A percentile compares a stretch with the other conserved stretches of the same genome.
Evolutionary conservation across 1,284 basidiomycete species (phyloP).

Genomic region (Neonothopanus nambi): DNA sequence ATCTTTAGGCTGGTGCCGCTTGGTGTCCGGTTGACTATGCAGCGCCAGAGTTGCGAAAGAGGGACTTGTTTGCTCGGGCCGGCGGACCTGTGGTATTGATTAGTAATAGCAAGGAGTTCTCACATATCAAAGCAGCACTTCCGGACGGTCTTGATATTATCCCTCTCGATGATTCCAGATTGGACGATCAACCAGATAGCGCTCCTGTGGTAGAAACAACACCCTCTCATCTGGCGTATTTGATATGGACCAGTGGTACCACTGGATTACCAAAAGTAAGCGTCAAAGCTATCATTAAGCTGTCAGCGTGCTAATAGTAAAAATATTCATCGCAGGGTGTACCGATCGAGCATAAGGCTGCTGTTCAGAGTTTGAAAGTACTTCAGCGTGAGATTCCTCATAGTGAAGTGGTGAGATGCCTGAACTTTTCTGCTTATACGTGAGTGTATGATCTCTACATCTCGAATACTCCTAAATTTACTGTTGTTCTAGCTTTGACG

Average conservation of each 20-base stretch:
- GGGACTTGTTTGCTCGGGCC: conserved; percentile 25
- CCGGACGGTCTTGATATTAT: conserved; percentile 6
- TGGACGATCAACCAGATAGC: conserved; percentile 1
- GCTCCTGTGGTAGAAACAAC: conserved; percentile 2
- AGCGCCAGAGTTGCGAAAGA: conserved; percentile 29
- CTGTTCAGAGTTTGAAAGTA: conserved; percentile 12
- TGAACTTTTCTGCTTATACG: conserved; percentile 16
- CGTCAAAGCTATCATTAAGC: background rate
- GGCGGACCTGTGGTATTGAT: background rate
- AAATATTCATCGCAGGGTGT: conserved; percentile 4
- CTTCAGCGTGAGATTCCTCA: conserved; percentile 11
- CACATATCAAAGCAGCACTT: background rate
- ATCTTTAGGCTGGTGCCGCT: conserved; percentile 28
- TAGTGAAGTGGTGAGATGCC: conserved; percentile 3
- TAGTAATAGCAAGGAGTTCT: background rate
- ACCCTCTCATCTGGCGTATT: conserved; percentile 26
- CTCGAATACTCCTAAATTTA: background rate
- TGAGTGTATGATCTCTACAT: background rate
- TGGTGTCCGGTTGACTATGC: conserved; percentile 37
- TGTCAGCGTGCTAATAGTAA: background rate
- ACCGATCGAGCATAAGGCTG: conserved; percentile 14
- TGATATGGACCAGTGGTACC: conserved; percentile 37
- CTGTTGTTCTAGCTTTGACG: conserved; percentile 10
- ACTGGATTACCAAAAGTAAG: conserved; percentile 33
- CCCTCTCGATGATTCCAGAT: conserved; percentile 7